Base-by-base conservation (phyloP, 192 early-diverging fungal species). In the Coemansia asiatica region DNA sequence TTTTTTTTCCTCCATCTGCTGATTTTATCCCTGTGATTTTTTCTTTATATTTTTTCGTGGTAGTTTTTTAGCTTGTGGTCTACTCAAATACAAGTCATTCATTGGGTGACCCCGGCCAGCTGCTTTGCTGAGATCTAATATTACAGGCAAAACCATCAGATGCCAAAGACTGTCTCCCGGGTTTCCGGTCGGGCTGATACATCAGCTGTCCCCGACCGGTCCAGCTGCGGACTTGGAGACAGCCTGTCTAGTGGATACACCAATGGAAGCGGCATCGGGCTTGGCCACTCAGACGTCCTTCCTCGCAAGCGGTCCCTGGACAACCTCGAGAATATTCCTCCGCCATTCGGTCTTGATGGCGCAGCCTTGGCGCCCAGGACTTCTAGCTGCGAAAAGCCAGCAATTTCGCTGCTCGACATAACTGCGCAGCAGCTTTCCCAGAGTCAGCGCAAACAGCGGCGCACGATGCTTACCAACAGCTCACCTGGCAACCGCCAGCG, bases 301-400 rank as follows among this genome's bases (percentile, higher is more conserved):
- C 31, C 61, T 10, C 76, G 71, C 71, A 79, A 79, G 61, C 76
- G 76, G 36, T 73, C 71, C 31, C 67, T 79, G 18, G 76, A 79
- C 25, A 79, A 74, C 44, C 31, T 66, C 25, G 76, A 79, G 28
- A 79, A 79, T 31, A 64, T 79, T 27, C 76, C 76, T 18, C 76
- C 76, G 18, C 71, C 71, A 27, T 70, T 67, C 62, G 63, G 64
- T 0, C 62, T 64, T 6, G 71, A 74, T 19, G 58, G 56, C 44
- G 31, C 58, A 15, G 35, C 21, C 18, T 13, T 63, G 13, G 50
- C 53, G 10, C 60, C 66, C 28, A 31, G 66, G 28, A 55, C 48
- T 6, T 26, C 57, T 0, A 60, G 35, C 19, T 51, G n/a, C 18
- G 68, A 70, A n/a, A 69, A 70, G 64, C 54, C 71, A 0, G 46